Evolutionary conservation across 2,329 filamentous ascomycete species (phyloP), one percentile per base, ranked within the genome.

Genomic region (Sclerotiophoma versabilis): DNA sequence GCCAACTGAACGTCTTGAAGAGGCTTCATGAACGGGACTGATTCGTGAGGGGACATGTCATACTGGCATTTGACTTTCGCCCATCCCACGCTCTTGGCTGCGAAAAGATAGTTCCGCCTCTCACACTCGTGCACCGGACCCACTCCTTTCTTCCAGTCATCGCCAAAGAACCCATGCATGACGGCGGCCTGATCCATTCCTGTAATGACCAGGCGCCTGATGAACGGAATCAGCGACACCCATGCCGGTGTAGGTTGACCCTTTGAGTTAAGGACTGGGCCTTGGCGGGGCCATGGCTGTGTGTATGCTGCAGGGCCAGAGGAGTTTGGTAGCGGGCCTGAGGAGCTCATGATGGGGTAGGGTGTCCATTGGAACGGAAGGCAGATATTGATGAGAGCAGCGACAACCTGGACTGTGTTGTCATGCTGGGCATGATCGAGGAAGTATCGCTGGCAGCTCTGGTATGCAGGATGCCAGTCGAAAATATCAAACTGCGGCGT

Each of bases 131-230:
- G 90, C 54, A 97, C 80, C 10, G 87, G 86, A 0, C 92, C 90
- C 42, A 98, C 83, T 2, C 95, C 95, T 17, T 84, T 80, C 27
- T 80, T 76, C 91, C 93, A 99, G 71, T 96, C 89, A 61, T 97
- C 91, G n/a, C 95, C 95, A 66, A 98, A 99, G 79, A 97, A 96
- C 10, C 92, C 92, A 70, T 96, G 91, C 56, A 99, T 80, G n/a
- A 98, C 88, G 0, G 87, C 87, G 0, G 90, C 87, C 33, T 87
- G 87, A 74, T 98, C 95, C 79, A 96, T 95, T 2, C 93, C 93
- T 0, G 93, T 98, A 14, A 91, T 91, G 39, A 98, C 87, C 2
- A 98, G 83, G 14, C 95, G 90, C 27, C 93, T 88, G 58, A 98
- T 88, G 74, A 96, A 99, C 0, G 95, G 93, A 4, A 95, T 84